Evolutionary conservation across 495 filamentous ascomycete genomes (phyloP).

Genomic region (Podospora anserina): DNA sequence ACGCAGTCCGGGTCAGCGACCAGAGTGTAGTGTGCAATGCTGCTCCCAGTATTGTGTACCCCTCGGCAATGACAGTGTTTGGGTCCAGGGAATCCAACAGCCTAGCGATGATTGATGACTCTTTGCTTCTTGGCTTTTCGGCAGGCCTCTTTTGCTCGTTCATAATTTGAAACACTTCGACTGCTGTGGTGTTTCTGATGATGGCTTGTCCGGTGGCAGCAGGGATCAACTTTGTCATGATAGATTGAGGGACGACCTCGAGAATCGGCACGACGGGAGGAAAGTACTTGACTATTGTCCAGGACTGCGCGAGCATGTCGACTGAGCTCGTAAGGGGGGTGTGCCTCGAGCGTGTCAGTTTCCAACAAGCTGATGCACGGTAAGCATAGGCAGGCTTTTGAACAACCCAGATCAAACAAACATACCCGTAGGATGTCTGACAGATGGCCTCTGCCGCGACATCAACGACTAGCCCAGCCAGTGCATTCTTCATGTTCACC

Average conservation of each 20-base stretch:
- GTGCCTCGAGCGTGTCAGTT: background rate
- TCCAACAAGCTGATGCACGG: background rate
- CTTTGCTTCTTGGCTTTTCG: background rate
- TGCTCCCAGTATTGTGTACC: background rate
- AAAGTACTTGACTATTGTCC: background rate
- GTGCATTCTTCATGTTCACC: background rate
- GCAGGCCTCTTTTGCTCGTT: background rate
- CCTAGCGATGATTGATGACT: background rate
- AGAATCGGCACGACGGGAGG: background rate
- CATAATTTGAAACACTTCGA: background rate
- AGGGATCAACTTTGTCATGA: background rate
- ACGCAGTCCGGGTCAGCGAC: background rate
- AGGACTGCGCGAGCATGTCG: background rate
- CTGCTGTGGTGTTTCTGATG: background rate
- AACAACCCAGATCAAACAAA: background rate
- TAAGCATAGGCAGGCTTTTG: background rate
- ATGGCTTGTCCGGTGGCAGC: background rate
- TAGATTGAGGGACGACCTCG: background rate
- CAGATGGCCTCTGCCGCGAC: background rate
- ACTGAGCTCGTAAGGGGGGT: background rate
- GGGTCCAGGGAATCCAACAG: slow-evolving; percentile 1
- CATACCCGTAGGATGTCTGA: background rate
- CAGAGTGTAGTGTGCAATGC: slow-evolving; percentile 5
- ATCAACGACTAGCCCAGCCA: background rate
- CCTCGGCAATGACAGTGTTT: background rate